Evolutionary conservation across 768 basidiomycete species (phyloP).

Genomic region (Podaxis carcinomalis): DNA sequence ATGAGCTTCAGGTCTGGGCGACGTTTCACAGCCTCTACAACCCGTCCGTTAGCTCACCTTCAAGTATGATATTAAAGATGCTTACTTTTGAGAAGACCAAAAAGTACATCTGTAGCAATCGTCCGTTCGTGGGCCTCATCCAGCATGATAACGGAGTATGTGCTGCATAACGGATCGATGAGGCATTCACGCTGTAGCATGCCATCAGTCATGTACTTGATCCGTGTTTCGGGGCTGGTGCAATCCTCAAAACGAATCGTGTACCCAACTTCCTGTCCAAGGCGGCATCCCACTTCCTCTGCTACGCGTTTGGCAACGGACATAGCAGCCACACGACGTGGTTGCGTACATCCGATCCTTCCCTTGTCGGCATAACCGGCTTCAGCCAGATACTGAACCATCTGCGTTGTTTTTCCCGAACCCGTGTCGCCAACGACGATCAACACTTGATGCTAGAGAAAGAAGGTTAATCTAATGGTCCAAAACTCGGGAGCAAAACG

Average conservation of each 20-base stretch:
- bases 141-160: constrained; percentile 95
- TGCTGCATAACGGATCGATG: constrained; percentile 89
- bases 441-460: constrained; percentile 83
- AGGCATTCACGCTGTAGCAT: constrained; percentile 97
- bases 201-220: constrained; percentile 99
- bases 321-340: constrained; percentile 98
- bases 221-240: constrained; percentile 96
- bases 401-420: constrained; percentile 98
- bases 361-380: constrained; percentile 87
- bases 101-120: constrained; percentile 97
- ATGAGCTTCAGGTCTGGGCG: constrained; percentile 96
- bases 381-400: constrained; percentile 98
- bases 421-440: constrained; percentile 99
- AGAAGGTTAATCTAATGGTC: constrained; percentile 12
- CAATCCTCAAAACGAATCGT: constrained; percentile 99
- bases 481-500: not conserved
- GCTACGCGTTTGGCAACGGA: constrained; percentile 98
- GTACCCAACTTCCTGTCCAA: constrained; percentile 98
- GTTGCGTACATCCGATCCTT: constrained; percentile 95
- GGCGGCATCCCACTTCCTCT: constrained; percentile 95
- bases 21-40: constrained; percentile 86
- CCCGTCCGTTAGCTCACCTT: constrained; percentile 15
- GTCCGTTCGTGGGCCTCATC: constrained; percentile 99
- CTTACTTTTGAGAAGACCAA: constrained; percentile 90
- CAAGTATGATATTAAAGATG: not conserved